These are phyloP conservation scores for Vitis labrusca DNA, from an alignment of 164 flowering plant genomes.

Conservation along the genomic window DNA sequence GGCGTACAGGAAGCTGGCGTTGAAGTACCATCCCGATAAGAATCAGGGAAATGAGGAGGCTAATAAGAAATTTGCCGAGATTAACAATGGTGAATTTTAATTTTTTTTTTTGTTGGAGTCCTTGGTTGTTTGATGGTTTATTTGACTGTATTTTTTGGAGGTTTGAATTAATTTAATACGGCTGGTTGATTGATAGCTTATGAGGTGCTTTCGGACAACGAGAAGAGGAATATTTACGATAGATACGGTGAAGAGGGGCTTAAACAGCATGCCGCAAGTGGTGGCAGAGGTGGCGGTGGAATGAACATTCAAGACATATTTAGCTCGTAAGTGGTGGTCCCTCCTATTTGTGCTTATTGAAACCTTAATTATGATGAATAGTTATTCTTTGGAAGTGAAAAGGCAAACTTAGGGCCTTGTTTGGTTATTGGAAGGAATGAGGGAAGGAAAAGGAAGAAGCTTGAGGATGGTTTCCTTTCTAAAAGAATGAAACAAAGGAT, in stretches of 20 bases:
- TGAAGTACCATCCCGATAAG: slow-evolving; percentile 99
- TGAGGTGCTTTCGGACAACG: slow-evolving; percentile 87
- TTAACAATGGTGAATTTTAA: slow-evolving; percentile 71
- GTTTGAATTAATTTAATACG: neutral
- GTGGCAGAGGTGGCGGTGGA: slow-evolving; percentile 88
- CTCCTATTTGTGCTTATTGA: neutral
- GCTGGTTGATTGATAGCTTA: slow-evolving; percentile 51
- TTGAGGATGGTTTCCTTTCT: too few relatives aligned
- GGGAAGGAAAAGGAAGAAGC: too few relatives aligned
- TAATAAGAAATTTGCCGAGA: slow-evolving; percentile 86
- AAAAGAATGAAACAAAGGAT: too few relatives aligned
- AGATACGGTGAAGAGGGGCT: slow-evolving; percentile 96
- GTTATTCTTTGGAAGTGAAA: neutral
- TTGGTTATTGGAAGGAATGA: too few relatives aligned
- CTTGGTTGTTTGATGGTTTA: neutral
- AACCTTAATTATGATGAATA: neutral
- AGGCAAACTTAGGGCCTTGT: too few relatives aligned
- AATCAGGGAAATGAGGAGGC: slow-evolving; percentile 99
- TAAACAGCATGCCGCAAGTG: slow-evolving; percentile 82
- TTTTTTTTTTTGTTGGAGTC: neutral
- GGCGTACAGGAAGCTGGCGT: slow-evolving; percentile 88
- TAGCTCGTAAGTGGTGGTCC: slow-evolving; percentile 52
- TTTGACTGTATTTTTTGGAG: neutral
- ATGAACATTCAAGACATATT: slow-evolving; percentile 88
- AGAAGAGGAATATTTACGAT: slow-evolving; percentile 92